Conservation (phyloP, 1,139 yeast species). For the Sugiyamaella pinicola region DNA sequence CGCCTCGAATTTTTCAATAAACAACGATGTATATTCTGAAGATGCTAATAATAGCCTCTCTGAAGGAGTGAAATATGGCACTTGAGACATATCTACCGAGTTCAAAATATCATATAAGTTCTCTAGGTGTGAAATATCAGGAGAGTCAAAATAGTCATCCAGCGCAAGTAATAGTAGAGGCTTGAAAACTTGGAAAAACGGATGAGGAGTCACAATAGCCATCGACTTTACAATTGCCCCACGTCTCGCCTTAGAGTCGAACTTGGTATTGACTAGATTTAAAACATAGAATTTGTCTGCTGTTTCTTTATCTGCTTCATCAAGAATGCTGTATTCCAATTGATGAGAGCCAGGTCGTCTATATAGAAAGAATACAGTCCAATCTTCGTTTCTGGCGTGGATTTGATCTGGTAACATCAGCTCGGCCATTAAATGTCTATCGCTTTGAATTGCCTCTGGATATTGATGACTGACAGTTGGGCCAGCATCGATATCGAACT, state of each 20-base stretch:
- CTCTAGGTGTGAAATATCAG: constrained; percentile 36
- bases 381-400: constrained; percentile 62
- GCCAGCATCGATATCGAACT: constrained; percentile 66
- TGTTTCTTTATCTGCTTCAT: constrained; percentile 33
- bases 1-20: constrained; percentile 38
- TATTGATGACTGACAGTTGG: constrained; percentile 57
- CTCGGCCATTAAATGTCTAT: constrained; percentile 50
- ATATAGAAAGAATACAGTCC: constrained; percentile 58
- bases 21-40: constrained; percentile 37
- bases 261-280: constrained; percentile 59
- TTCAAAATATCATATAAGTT: constrained; percentile 47
- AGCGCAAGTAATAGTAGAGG: constrained; percentile 59
- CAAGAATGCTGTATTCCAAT: constrained; percentile 35
- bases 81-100: constrained; percentile 39
- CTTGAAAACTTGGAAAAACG: constrained; percentile 59
- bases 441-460: constrained; percentile 55
- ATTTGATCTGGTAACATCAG: constrained; percentile 68
- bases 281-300: constrained; percentile 55
- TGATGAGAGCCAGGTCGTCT: constrained; percentile 37
- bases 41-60: constrained; percentile 41
- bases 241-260: constrained; percentile 50
- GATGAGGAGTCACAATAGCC: constrained; percentile 54
- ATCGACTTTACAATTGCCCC: constrained; percentile 61
- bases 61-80: constrained; percentile 38
- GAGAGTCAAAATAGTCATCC: constrained; percentile 46